Evolutionary conservation across 2,329 filamentous ascomycete species (phyloP), one percentile per base, ranked within the genome.

Genomic region (Davidsoniella eucalypti): DNA sequence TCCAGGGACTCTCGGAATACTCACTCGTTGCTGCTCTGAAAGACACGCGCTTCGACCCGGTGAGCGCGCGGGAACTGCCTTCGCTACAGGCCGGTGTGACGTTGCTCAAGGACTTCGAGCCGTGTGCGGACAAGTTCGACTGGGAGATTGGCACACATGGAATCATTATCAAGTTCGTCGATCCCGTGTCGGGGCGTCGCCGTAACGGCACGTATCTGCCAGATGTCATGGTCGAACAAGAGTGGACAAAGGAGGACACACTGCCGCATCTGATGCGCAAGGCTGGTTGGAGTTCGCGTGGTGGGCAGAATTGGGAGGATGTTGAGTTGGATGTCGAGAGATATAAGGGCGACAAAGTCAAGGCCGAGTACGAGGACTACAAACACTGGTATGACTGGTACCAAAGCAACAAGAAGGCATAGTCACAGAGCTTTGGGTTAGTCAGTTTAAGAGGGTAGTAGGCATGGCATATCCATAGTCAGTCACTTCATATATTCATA

Each of bases 161-260:
- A 2, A 71, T 96, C 45, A 79, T 87, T 41, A 87, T 98, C 57
- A 82, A 78, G 46, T 96, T 98, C 65, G 26, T 33, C 26, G 26
- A 33, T 33, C 70, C 72, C n/a, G 72, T 86, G 57, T 73, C 79
- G 56, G 79, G 79, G 14, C 73, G 79, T 46, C 76, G 83, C 44
- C 87, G 86, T 61, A 85, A 87, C 14, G 76, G 87, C 1, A 95
- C 92, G 0, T 98, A 96, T 60, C 73, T 98, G 12, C 92, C 92
- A 0, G 86, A 95, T 61, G 87, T 98, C 5, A 84, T 90, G 8
- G 69, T 75, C 1, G 92, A 98, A 69, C 92, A 96, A 63, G 88
- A 86, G 14, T 98, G 92, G 92, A 85, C 76, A 9, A 88, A 92
- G 65, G 88, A 96, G 62, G 86, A 96, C 71, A 85, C 90, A 0